These are phyloP conservation scores for Scedosporium boydii DNA, from an alignment of 2,329 filamentous ascomycete genomes.

Conservation along the genomic window DNA sequence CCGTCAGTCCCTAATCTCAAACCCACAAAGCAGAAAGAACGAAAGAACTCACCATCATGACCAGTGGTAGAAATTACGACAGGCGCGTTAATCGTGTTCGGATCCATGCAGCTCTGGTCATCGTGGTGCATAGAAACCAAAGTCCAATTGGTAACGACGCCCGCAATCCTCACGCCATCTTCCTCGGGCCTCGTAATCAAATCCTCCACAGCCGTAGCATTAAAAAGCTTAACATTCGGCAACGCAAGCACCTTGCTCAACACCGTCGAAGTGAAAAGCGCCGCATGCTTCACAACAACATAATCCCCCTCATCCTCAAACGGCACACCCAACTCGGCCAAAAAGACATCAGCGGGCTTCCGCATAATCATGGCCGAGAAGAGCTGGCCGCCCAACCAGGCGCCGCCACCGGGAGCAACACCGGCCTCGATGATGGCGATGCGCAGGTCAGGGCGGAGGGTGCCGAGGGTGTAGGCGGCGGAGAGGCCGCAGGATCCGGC, in stretches of 20 bases:
- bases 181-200: constrained; percentile 68
- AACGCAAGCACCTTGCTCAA: constrained; percentile 74
- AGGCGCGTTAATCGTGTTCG: constrained; percentile 91
- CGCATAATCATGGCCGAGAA: constrained; percentile 95
- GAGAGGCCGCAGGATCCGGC: constrained; percentile 83
- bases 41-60: constrained; percentile 52
- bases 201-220: constrained; percentile 86
- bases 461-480: constrained; percentile 75
- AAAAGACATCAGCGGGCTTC: constrained; percentile 80
- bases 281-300: constrained; percentile 89
- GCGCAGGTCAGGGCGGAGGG: constrained; percentile 77
- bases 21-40: neutral
- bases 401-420: constrained; percentile 79
- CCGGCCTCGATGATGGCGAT: constrained; percentile 86
- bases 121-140: constrained; percentile 80
- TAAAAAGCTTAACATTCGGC: constrained; percentile 94
- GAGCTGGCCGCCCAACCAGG: constrained; percentile 88
- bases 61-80: constrained; percentile 83
- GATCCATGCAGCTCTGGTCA: constrained; percentile 92
- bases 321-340: constrained; percentile 69
- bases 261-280: constrained; percentile 82
- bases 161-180: constrained; percentile 60
- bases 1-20: neutral
- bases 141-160: constrained; percentile 95
- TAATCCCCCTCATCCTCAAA: constrained; percentile 84